Evolutionary conservation across 805 yeast genomes (phyloP).

Genomic region (Sporopachydermia lactativora): DNA sequence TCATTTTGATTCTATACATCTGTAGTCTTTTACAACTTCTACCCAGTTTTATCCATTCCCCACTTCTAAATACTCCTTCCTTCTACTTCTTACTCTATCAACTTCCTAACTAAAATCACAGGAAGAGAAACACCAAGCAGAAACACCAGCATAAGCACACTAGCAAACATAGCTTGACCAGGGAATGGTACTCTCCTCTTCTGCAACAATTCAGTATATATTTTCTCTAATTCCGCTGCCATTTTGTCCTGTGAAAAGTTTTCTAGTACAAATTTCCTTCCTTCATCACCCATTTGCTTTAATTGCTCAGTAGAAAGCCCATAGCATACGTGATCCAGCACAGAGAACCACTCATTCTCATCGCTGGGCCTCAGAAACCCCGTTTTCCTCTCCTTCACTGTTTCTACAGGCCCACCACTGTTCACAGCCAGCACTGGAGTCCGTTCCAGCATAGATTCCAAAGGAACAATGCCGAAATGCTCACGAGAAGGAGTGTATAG

Average conservation of each 20-base stretch:
- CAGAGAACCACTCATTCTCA: conserved; percentile 21
- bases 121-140: not conserved
- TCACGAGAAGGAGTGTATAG: conserved; percentile 85
- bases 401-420: conserved; percentile 89
- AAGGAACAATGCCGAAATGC: conserved; percentile 96
- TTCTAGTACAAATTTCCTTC: conserved; percentile 16
- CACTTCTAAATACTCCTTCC: no score
- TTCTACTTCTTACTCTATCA: no score
- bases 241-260: conserved; percentile 19
- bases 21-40: no score
- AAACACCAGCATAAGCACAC: not conserved
- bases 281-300: conserved; percentile 17
- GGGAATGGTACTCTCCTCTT: not conserved
- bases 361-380: conserved; percentile 24
- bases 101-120: not conserved
- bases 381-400: conserved; percentile 31
- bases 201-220: not conserved
- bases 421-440: conserved; percentile 78
- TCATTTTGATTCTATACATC: no score
- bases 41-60: no score
- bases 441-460: conserved; percentile 81
- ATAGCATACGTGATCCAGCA: conserved; percentile 15
- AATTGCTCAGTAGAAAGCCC: conserved; percentile 11
- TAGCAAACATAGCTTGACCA: not conserved
- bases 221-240: conserved; percentile 16